Evolutionary conservation across 768 basidiomycete genomes (phyloP).

Genomic region (Boletus bicolor): DNA sequence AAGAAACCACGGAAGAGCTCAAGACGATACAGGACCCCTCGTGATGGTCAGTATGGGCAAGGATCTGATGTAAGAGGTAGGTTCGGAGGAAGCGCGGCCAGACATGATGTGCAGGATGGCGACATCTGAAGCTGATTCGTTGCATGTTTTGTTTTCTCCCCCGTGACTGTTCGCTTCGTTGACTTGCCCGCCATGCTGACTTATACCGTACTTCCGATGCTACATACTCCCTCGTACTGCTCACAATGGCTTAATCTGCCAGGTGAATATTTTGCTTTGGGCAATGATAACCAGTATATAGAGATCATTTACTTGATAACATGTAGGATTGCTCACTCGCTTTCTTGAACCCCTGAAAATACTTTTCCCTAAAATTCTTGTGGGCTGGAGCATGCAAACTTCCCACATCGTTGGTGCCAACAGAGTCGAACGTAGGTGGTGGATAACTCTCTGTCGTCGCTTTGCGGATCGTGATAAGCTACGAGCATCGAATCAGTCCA

Average conservation of each 20-base stretch:
- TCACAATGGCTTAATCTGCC: neutral
- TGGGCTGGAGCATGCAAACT: slow-evolving; percentile 72
- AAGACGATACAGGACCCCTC: neutral
- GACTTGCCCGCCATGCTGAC: neutral
- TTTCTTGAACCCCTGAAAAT: slow-evolving; percentile 77
- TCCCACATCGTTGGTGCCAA: slow-evolving; percentile 6
- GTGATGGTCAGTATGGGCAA: neutral
- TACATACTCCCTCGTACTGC: neutral
- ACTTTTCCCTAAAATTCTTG: slow-evolving; percentile 84
- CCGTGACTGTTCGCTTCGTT: neutral
- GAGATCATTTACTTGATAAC: neutral
- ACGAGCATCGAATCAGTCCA: slow-evolving; percentile 4
- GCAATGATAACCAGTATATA: neutral
- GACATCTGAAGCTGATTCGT: too few relatives aligned
- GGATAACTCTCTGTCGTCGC: slow-evolving; percentile 41
- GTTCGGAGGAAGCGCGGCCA: neutral
- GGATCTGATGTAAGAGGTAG: neutral
- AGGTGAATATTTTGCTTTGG: neutral
- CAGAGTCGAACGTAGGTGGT: slow-evolving; percentile 52
- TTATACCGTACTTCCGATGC: neutral
- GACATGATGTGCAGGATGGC: neutral
- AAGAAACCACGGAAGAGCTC: neutral
- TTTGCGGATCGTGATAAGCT: slow-evolving; percentile 93
- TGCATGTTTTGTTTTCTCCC: neutral
- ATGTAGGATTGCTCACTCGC: slow-evolving; percentile 13